Percentiles rank a stretch among this genome's conserved stretches.
phyloP scores from a whole-genome alignment of 2,329 filamentous ascomycete genomes.

The Tolypocladium inflatum region DNA sequence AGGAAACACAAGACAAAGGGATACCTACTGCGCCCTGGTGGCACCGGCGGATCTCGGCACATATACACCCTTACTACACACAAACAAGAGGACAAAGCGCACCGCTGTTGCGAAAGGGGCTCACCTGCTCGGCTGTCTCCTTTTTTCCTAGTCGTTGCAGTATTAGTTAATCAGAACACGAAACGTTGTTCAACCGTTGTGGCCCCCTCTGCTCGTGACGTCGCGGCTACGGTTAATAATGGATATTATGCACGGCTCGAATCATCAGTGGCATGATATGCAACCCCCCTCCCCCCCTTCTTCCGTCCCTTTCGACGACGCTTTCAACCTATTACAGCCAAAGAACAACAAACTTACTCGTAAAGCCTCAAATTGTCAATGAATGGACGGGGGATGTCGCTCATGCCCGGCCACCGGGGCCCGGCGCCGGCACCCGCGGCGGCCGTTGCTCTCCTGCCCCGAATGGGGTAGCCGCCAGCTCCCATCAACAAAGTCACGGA shows the following conservation, averaged over 20 bases:
- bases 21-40: constrained; percentile 19
- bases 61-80: constrained; percentile 9
- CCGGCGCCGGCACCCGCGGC: not conserved
- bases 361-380: not conserved
- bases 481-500: not conserved
- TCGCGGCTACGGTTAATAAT: not conserved
- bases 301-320: not conserved
- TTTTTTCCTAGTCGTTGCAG: constrained; percentile 27
- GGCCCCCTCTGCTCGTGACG: not conserved
- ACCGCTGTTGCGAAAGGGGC: constrained; percentile 19
- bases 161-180: constrained; percentile 33
- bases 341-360: not conserved
- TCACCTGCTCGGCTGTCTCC: constrained; percentile 20
- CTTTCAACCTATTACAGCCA: not conserved
- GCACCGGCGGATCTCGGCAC: constrained; percentile 5
- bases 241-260: not conserved
- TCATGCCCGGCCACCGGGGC: not conserved
- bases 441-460: not conserved
- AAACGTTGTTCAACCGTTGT: constrained; percentile 8
- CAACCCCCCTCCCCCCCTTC: too few relatives aligned
- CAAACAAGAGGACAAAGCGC: constrained; percentile 25
- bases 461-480: not conserved
- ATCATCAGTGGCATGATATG: not conserved
- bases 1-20: constrained; percentile 2
- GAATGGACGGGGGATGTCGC: not conserved